These are phyloP conservation scores for Pittosporum tobira DNA, from an alignment of 129 eudicot genomes.

Conservation along the genomic window DNA sequence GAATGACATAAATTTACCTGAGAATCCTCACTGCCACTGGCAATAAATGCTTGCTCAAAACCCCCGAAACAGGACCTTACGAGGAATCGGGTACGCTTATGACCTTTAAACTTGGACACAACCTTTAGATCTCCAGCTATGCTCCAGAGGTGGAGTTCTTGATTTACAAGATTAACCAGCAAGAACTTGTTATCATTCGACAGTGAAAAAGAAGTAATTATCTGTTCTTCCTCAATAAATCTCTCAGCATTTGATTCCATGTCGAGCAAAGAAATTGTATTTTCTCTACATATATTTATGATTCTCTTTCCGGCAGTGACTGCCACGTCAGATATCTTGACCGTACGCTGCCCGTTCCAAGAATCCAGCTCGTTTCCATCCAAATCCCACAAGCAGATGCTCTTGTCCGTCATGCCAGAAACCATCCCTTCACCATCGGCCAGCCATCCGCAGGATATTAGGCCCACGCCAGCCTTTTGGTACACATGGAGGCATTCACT, in stretches of 20 bases:
- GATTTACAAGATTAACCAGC: constrained; percentile 29
- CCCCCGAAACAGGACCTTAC: constrained; percentile 48
- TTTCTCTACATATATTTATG: constrained; percentile 22
- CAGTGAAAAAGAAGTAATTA: constrained; percentile 28
- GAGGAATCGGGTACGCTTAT: constrained; percentile 28
- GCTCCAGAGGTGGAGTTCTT: constrained; percentile 41
- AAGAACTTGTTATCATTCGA: constrained; percentile 32
- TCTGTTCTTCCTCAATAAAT: constrained; percentile 17
- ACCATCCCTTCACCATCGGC: constrained; percentile 29
- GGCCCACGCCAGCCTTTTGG: constrained; percentile 15
- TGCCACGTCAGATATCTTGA: constrained; percentile 25
- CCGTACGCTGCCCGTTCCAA: constrained; percentile 17
- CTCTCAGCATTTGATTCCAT: constrained; percentile 20
- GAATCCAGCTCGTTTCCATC: constrained; percentile 25
- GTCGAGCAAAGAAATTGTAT: constrained; percentile 18
- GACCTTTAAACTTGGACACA: constrained; percentile 30
- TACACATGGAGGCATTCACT: constrained; percentile 31
- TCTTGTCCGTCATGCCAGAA: constrained; percentile 27
- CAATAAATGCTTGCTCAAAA: constrained; percentile 28
- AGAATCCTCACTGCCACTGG: constrained; percentile 52
- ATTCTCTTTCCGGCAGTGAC: constrained; percentile 24
- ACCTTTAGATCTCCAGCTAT: constrained; percentile 21
- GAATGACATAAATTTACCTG: constrained; percentile 18
- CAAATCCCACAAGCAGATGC: constrained; percentile 40
- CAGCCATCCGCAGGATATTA: constrained; percentile 37